A percentile compares a stretch with the other conserved stretches of the same genome.
Evolutionary conservation across 1,284 basidiomycete species (phyloP).

Genomic region (Melampsora abietis-canadensis): DNA sequence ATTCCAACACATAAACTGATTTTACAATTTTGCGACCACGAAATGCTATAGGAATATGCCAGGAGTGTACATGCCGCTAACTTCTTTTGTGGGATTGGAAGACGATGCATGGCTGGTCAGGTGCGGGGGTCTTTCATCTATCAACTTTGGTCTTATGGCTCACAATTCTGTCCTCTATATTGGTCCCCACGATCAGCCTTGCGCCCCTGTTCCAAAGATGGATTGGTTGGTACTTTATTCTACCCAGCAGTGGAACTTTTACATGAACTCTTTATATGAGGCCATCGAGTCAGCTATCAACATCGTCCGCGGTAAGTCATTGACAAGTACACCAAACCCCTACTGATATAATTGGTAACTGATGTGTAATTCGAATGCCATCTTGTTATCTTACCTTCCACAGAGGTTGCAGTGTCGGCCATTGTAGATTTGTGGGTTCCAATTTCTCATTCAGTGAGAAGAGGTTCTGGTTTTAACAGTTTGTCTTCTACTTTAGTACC

Average conservation of each 20-base stretch:
- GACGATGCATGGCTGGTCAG: slow-evolving; percentile 36
- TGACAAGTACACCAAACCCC: not conserved
- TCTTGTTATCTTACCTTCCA: not conserved
- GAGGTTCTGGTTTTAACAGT: not conserved
- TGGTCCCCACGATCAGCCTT: slow-evolving; percentile 12
- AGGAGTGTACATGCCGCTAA: slow-evolving; percentile 34
- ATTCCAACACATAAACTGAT: too few relatives aligned
- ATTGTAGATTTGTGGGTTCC: slow-evolving; percentile 26
- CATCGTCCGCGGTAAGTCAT: slow-evolving; percentile 33
- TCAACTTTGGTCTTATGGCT: not conserved
- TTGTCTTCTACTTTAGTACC: not conserved
- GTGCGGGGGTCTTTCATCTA: not conserved
- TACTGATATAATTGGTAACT: not conserved
- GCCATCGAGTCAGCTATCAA: slow-evolving; percentile 25
- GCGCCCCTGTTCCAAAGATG: slow-evolving; percentile 16
- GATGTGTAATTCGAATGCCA: not conserved
- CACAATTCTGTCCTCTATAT: not conserved
- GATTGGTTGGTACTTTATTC: slow-evolving; percentile 40
- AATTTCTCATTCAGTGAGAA: not conserved
- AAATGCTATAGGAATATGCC: slow-evolving; percentile 18
- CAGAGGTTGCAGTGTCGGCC: slow-evolving; percentile 18
- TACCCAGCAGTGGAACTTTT: slow-evolving; percentile 40
- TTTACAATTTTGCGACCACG: too few relatives aligned
- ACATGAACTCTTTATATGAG: slow-evolving; percentile 40
- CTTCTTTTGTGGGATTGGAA: slow-evolving; percentile 36